These are phyloP conservation scores for Amoebophrya sp. DNA, from an alignment of 169 alveolate genomes.

Conservation along the genomic window DNA sequence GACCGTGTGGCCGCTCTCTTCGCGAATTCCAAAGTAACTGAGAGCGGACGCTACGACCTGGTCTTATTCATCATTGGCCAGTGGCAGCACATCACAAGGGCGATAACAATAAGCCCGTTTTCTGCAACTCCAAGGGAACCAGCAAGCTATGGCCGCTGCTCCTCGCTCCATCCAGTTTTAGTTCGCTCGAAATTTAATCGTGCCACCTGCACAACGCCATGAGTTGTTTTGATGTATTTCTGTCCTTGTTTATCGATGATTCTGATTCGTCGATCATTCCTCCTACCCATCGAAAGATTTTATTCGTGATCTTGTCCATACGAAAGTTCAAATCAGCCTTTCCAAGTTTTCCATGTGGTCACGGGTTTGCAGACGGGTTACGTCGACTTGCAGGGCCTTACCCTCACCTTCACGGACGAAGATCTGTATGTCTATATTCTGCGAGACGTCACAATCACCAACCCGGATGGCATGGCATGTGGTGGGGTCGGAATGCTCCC, in stretches of 20 bases:
- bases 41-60: not conserved
- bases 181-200: too few species aligned
- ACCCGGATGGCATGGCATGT: not conserved
- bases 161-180: too few species aligned
- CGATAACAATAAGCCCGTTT: not conserved
- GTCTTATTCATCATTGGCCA: not conserved
- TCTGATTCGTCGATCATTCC: too few species aligned
- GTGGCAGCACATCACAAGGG: too few species aligned
- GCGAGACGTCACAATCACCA: not conserved
- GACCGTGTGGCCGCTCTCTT: not conserved
- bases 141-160: not conserved
- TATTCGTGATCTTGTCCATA: too few species aligned
- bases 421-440: not conserved
- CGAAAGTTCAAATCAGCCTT: too few species aligned
- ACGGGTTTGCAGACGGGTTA: not conserved
- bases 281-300: too few species aligned
- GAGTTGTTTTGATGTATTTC: too few species aligned
- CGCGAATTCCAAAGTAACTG: not conserved
- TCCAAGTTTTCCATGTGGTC: not conserved
- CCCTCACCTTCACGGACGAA: not conserved
- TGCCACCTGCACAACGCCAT: too few species aligned
- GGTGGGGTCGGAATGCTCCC: not conserved
- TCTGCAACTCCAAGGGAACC: not conserved
- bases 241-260: too few species aligned
- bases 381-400: not conserved